Base-by-base conservation (phyloP, 768 basidiomycete genomes). In the Pulveroboletus sp. region DNA sequence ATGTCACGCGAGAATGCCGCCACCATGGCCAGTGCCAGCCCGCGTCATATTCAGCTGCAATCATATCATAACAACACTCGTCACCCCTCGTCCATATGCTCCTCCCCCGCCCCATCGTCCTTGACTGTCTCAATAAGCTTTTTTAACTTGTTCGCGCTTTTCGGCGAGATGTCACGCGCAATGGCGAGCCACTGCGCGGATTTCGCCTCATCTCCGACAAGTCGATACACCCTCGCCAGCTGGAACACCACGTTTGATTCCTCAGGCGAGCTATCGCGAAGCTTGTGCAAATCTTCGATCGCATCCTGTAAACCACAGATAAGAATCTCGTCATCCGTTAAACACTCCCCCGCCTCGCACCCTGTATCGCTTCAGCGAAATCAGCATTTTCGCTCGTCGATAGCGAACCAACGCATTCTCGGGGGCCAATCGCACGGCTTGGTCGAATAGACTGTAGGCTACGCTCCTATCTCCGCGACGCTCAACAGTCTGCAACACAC, bases 221-320 rank as follows among this genome's bases (percentile, higher is more conserved):
- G 75, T 41, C 90, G 82, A 64, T 96, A 97, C 51, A 88, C 85
- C 72, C 87, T 89, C 26, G 93, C 96, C 15, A 99, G 81, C 69
- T 97, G 86, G 80, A 96, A 96, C 51, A 94, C 82, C 49, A 98
- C 89, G 71, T 97, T 97, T 47, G 93, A 87, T 74, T 99, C 96
- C 63, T 93, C 91, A 7, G 95, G 95, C 32, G 93, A 89, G 55
- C 82, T 74, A 65, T 82, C 83, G 57, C 84, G 79, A 46, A 99
- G 79, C 53, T 76, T 73, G 70, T 92, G 84, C 64, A 98, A 77
- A 67, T 93, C 90, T 53, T 77, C 67, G 39, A 92, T 78, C 17
- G 95, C 94, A 38, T 75, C 74, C 93, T 96, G 72, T 56, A 43
- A 54, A 54, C 44, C 49, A 54, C 51, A 54, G 59, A 62, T 56